A percentile compares a stretch with the other conserved stretches of the same genome.
These are phyloP conservation scores for Apophysomyces trapeziformis DNA, from an alignment of 371 early-diverging fungal genomes.

Conservation along the genomic window DNA sequence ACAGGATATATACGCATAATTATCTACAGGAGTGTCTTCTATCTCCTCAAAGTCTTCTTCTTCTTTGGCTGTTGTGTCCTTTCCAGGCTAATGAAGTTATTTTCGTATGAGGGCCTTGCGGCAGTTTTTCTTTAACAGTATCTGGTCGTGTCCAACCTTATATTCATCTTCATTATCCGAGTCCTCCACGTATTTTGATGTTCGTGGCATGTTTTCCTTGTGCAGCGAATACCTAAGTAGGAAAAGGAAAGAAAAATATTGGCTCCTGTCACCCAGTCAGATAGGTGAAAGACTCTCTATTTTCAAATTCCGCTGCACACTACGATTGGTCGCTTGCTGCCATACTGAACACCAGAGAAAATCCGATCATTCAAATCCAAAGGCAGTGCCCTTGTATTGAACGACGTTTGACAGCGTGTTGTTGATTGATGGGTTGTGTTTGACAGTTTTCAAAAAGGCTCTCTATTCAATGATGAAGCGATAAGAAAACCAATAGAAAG, in stretches of 20 bases:
- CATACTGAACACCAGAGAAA: too few species aligned
- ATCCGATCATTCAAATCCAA: too few species aligned
- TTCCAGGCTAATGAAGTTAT: neutral
- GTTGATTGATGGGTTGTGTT: too few species aligned
- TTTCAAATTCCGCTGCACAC: neutral
- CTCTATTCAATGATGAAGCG: too few species aligned
- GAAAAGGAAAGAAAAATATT: neutral
- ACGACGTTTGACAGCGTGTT: too few species aligned
- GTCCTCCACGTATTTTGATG: conserved; percentile 3
- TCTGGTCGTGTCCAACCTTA: neutral
- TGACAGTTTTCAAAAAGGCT: too few species aligned
- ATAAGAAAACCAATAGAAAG: too few species aligned
- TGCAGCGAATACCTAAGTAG: neutral
- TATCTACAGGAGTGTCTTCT: neutral
- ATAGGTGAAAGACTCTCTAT: neutral
- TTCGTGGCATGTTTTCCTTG: neutral
- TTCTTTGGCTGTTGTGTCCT: neutral
- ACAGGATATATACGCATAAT: neutral
- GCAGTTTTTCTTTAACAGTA: neutral
- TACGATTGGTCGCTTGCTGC: too few species aligned
- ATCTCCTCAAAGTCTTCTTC: neutral
- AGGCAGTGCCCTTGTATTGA: too few species aligned
- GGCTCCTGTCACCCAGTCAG: neutral
- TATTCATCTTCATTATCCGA: conserved; percentile 9
- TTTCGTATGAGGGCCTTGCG: too few species aligned